A percentile compares a stretch with the other conserved stretches of the same genome.
Conservation (phyloP, 495 filamentous ascomycete genomes). For the Lentithecium fluviatile region DNA sequence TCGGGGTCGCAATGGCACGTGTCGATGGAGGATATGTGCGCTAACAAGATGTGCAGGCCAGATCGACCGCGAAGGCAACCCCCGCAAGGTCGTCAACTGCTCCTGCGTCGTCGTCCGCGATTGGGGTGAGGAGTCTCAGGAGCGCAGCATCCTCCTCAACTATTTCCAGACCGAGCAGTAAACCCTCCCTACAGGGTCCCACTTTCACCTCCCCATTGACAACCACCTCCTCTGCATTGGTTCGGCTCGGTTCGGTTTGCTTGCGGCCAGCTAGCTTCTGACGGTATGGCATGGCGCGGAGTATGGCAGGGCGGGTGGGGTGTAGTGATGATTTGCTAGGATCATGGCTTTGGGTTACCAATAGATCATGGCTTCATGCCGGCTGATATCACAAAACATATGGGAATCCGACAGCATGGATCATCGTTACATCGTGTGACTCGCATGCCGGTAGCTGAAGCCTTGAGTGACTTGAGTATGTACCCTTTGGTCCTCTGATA, state of each 20-base stretch:
- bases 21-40: not conserved
- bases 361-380: conserved; percentile 1
- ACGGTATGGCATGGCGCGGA: not conserved
- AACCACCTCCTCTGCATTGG: not conserved
- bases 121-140: conserved; percentile 99
- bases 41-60: conserved; percentile 62
- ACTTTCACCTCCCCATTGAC: not conserved
- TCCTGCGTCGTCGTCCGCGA: conserved; percentile 98
- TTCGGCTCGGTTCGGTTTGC: not conserved
- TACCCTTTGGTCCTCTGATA: no score
- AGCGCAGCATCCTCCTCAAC: conserved; percentile 96
- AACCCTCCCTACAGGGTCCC: conserved; percentile 8
- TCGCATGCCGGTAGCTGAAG: no score
- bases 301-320: not conserved
- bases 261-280: not conserved
- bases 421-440: no score
- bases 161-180: conserved; percentile 96
- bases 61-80: conserved; percentile 97
- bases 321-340: not conserved
- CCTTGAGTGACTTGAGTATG: no score
- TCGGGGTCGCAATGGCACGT: not conserved
- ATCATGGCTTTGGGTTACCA: not conserved
- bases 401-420: not conserved
- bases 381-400: not conserved
- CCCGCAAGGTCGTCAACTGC: conserved; percentile 99